Conservation (phyloP, 176 grass and related monocot genomes). For the Pontederia crassipes region DNA sequence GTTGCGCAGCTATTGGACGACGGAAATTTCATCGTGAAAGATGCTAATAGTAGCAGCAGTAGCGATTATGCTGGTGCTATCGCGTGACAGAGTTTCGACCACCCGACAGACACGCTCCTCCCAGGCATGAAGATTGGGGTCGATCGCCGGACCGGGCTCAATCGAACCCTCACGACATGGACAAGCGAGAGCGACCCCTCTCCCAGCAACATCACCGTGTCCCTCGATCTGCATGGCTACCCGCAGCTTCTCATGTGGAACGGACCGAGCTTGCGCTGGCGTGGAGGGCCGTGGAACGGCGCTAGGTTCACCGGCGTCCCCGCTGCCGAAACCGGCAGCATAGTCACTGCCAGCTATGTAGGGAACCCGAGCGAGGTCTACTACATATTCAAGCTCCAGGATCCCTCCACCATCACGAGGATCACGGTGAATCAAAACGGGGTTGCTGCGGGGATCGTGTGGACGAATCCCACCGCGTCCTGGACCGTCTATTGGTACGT, state of each 20-base stretch:
- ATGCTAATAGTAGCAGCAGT: neutral
- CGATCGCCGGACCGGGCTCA: neutral
- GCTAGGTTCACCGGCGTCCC: slow-evolving; percentile 49
- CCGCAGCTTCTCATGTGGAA: neutral
- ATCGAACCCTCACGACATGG: neutral
- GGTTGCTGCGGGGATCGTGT: neutral
- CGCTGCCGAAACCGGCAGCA: slow-evolving; percentile 29
- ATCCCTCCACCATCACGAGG: neutral
- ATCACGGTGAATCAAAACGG: neutral
- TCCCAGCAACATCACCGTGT: neutral
- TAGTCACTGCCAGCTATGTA: slow-evolving; percentile 29
- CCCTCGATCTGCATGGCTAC: neutral
- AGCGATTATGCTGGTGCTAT: neutral
- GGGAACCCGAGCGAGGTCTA: neutral
- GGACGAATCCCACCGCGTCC: neutral
- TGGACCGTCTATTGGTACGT: neutral
- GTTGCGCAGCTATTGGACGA: neutral
- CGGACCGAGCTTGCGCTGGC: slow-evolving; percentile 12
- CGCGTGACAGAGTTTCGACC: slow-evolving; percentile 7
- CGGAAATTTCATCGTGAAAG: slow-evolving; percentile 21
- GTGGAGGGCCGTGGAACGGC: slow-evolving; percentile 71
- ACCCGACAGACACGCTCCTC: slow-evolving; percentile 5
- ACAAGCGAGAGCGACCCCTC: neutral
- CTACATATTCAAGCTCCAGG: neutral
- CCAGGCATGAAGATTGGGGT: slow-evolving; percentile 3